Conservation (phyloP, 768 basidiomycete species). For the Cystobasidium tubakii region DNA sequence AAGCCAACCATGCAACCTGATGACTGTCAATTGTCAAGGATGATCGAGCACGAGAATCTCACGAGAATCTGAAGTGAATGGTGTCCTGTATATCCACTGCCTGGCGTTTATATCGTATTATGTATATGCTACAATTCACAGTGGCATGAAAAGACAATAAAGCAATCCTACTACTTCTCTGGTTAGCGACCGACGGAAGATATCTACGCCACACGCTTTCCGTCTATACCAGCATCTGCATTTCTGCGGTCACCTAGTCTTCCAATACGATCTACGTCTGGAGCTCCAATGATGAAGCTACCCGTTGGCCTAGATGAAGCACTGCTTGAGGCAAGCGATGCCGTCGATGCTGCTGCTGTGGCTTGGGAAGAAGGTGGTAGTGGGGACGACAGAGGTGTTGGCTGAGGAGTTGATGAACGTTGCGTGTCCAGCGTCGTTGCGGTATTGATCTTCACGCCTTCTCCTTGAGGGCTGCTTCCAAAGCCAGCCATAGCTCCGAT, state of each 20-base stretch:
- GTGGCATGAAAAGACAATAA: neutral
- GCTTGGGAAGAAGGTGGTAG: neutral
- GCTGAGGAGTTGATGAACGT: neutral
- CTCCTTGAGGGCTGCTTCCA: constrained; percentile 32
- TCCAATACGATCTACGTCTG: constrained; percentile 29
- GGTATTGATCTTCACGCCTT: neutral
- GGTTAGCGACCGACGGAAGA: neutral
- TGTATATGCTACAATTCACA: neutral
- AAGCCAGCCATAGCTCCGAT: constrained; percentile 22
- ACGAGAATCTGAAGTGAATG: neutral
- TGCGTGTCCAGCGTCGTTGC: neutral
- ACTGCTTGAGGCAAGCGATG: neutral
- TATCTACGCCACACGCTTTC: constrained; percentile 19
- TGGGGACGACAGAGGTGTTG: constrained; percentile 19
- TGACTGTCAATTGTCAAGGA: neutral
- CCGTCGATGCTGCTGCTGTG: constrained; percentile 5
- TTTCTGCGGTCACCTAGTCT: constrained; percentile 11
- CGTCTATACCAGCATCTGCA: neutral
- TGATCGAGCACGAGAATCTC: constrained; percentile 1
- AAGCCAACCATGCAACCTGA: no score
- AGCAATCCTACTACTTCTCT: neutral
- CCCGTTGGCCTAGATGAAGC: neutral
- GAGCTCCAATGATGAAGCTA: constrained; percentile 21
- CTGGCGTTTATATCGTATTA: neutral
- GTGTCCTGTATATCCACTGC: neutral